Evolutionary conservation across 352 stramenopile species (phyloP).

Genomic region (Saprolegnia parasitica): DNA sequence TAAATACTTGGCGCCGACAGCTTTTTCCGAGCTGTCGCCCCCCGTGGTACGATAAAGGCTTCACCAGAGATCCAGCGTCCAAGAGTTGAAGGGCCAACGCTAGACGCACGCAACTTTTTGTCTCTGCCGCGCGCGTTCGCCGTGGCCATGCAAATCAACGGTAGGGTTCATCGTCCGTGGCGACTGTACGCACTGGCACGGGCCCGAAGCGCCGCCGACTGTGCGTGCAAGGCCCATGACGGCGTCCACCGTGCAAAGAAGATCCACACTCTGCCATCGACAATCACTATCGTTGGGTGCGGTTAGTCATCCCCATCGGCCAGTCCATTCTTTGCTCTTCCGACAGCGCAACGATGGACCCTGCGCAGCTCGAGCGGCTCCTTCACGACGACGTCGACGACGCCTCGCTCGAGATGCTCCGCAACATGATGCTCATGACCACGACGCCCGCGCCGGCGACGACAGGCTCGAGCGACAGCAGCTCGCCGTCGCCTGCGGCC

Average conservation of each 20-base stretch:
- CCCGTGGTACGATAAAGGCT: no score
- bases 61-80: no score
- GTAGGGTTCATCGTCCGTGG: not conserved
- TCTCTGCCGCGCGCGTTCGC: not conserved
- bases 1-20: no score
- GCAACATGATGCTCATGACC: conserved; percentile 10
- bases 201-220: no score
- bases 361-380: conserved; percentile 1
- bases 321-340: not conserved
- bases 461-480: not conserved
- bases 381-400: conserved; percentile 11
- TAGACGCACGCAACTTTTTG: conserved; percentile 3
- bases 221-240: not conserved
- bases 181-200: not conserved
- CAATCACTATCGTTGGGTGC: conserved; percentile 2
- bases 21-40: no score
- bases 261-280: not conserved
- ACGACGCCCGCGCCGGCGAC: not conserved
- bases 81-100: not conserved
- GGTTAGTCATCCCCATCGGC: not conserved
- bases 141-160: not conserved
- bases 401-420: conserved; percentile 4
- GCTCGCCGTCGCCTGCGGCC: not conserved
- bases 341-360: conserved; percentile 1
- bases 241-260: not conserved